A percentile compares a stretch with the other conserved stretches of the same genome.
Evolutionary conservation across 257 asterid genomes (phyloP).

Genomic region (Apocynum venetum): DNA sequence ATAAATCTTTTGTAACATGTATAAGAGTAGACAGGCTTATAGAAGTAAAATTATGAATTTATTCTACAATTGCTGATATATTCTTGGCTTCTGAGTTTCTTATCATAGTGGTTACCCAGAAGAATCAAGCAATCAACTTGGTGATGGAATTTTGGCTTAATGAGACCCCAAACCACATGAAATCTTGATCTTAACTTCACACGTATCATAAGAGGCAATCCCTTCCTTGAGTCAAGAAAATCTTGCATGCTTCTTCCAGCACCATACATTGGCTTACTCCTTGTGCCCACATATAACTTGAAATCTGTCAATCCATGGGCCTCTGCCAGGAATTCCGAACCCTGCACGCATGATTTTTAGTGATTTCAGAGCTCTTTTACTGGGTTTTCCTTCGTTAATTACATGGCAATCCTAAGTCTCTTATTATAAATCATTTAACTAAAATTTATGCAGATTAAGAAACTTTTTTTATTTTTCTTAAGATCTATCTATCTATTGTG

Average conservation of each 20-base stretch:
- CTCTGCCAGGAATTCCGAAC: constrained; percentile 42
- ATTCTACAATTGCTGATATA: constrained; percentile 46
- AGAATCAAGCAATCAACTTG: constrained; percentile 43
- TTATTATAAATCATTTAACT: too few species aligned
- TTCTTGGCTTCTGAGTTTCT: constrained; percentile 46
- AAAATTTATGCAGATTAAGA: too few species aligned
- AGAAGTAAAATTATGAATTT: constrained; percentile 11
- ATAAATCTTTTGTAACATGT: too few species aligned
- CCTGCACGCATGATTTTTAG: constrained; percentile 16
- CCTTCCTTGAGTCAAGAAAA: constrained; percentile 52
- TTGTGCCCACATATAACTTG: constrained; percentile 48
- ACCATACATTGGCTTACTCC: constrained; percentile 64
- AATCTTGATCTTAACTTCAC: constrained; percentile 47
- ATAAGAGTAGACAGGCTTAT: too few species aligned
- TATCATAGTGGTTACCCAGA: constrained; percentile 35
- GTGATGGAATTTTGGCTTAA: constrained; percentile 49
- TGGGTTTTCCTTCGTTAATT: too few species aligned
- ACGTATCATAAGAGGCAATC: constrained; percentile 43
- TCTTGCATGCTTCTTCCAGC: constrained; percentile 84
- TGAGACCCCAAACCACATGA: constrained; percentile 53
- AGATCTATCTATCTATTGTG: too few species aligned
- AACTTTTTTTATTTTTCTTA: too few species aligned
- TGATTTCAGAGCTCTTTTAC: too few species aligned
- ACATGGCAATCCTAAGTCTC: too few species aligned
- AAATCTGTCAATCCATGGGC: constrained; percentile 29